These are phyloP conservation scores for Auriculariales sp. DNA, from an alignment of 768 basidiomycete species.

Conservation along the genomic window DNA sequence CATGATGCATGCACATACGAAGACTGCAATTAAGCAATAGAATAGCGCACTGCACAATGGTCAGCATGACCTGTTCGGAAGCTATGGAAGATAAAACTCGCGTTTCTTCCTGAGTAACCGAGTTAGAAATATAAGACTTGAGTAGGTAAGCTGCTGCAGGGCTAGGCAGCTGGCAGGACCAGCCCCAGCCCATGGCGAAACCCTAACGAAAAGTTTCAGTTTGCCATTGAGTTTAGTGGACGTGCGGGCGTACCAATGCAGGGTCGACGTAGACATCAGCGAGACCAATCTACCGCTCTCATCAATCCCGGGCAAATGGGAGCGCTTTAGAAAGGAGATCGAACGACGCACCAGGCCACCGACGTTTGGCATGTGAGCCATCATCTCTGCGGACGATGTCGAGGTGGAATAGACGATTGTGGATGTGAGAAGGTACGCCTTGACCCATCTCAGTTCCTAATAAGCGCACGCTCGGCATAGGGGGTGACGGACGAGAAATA, in stretches of 20 bases:
- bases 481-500: neutral
- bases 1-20: neutral
- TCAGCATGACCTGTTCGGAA: neutral
- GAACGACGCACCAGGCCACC: too few relatives aligned
- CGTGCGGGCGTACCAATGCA: constrained; percentile 7
- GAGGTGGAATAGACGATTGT: constrained; percentile 10
- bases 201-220: too few relatives aligned
- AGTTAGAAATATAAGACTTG: neutral
- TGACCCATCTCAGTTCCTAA: too few relatives aligned
- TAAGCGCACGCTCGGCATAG: neutral
- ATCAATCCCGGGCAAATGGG: too few relatives aligned
- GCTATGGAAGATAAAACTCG: too few relatives aligned
- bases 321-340: too few relatives aligned
- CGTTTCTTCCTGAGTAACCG: neutral
- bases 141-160: neutral
- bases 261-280: constrained; percentile 11
- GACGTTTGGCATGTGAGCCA: constrained; percentile 10
- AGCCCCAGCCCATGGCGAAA: too few relatives aligned
- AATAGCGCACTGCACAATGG: neutral
- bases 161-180: constrained; percentile 9
- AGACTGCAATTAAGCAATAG: neutral
- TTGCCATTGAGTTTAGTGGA: too few relatives aligned
- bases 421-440: constrained; percentile 4
- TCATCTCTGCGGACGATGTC: constrained; percentile 10
- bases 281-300: constrained; percentile 11